Evolutionary conservation across 2,329 filamentous ascomycete genomes (phyloP).

Genomic region (Claviceps citrina): DNA sequence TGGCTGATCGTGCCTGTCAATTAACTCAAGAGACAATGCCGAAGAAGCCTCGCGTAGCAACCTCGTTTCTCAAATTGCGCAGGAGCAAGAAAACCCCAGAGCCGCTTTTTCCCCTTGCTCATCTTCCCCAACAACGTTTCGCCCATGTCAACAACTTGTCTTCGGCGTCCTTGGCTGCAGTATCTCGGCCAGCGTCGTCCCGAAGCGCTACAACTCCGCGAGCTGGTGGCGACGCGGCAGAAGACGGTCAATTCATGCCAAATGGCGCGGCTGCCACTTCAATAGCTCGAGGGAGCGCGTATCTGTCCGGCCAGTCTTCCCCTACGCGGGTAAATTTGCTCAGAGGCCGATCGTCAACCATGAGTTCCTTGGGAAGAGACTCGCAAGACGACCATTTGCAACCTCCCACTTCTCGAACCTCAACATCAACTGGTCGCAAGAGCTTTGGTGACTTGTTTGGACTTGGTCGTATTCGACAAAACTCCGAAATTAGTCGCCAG

Average conservation of each 20-base stretch:
- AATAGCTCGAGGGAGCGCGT: slow-evolving; percentile 20
- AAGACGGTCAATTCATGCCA: slow-evolving; percentile 7
- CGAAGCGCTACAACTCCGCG: slow-evolving; percentile 15
- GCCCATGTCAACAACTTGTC: slow-evolving; percentile 24
- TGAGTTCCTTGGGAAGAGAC: slow-evolving; percentile 64
- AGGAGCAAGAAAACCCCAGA: slow-evolving; percentile 59
- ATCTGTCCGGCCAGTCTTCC: slow-evolving; percentile 50
- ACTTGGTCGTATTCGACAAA: slow-evolving; percentile 63
- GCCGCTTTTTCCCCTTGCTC: slow-evolving; percentile 69
- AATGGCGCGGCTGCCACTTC: slow-evolving; percentile 33
- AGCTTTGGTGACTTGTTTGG: slow-evolving; percentile 84
- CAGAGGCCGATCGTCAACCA: slow-evolving; percentile 72
- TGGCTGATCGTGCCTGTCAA: slow-evolving; percentile 46
- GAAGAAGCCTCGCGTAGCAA: slow-evolving; percentile 45
- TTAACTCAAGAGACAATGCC: slow-evolving; percentile 45
- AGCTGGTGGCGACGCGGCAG: slow-evolving; percentile 10
- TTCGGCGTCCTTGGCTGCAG: slow-evolving; percentile 25
- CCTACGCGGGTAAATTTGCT: slow-evolving; percentile 45
- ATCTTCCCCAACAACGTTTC: slow-evolving; percentile 56
- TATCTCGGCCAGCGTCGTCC: slow-evolving; percentile 21
- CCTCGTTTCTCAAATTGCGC: slow-evolving; percentile 68
- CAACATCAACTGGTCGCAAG: slow-evolving; percentile 78
- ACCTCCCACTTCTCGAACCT: slow-evolving; percentile 56
- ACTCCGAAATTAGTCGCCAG: slow-evolving; percentile 57
- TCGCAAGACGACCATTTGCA: slow-evolving; percentile 56